Evolutionary conservation across 1,284 basidiomycete genomes (phyloP), one percentile per base, ranked within the genome.

Genomic region (Athelia psychrophila): DNA sequence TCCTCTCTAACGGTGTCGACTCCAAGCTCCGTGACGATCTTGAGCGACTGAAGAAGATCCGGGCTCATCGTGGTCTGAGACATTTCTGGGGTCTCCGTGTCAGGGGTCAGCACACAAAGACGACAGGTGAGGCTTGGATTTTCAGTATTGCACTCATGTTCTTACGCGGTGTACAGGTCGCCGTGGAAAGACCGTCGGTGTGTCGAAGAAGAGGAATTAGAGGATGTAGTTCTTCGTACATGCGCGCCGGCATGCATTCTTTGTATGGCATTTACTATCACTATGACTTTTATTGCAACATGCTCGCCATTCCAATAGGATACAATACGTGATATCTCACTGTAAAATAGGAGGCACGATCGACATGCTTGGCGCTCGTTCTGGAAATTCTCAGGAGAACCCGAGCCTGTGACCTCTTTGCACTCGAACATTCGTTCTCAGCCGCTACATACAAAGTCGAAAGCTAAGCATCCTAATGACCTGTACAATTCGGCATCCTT

Each of bases 11-110:
- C 81, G 86, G 84, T 65, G 93, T 99, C 59, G 97, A 99, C 82
- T 96, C 95, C 60, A 98, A 98, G 80, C 81, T 98, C 61, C 94
- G 97, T 79, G 97, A 99, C 54, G 97, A 99, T 74, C 81, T 99
- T 56, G 97, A 99, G 81, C 84, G 97, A 59, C 77, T 99, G 75
- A 99, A 99, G 91, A 99, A 99, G 85, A 99, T 99, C 72, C 88
- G 95, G 64, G 93, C 95, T 52, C 97, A 99, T 76, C 88, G 97
- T 78, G 96, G 97, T 81, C 84, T 99, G 63, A 84, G 97, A 73
- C 96, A 99, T 77, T 95, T 86, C 84, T 97, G 95, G 93, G 92
- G 93, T 60, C 80, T 97, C 61, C 88, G 94, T 69, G 93, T 95
- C 57, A 80, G 97, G 68, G 96, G 96, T 71, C 97, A 99, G 72